phyloP scores from a whole-genome alignment of 225 moss, liverwort and hornwort species.

The Physcomitrellopsis africana region DNA sequence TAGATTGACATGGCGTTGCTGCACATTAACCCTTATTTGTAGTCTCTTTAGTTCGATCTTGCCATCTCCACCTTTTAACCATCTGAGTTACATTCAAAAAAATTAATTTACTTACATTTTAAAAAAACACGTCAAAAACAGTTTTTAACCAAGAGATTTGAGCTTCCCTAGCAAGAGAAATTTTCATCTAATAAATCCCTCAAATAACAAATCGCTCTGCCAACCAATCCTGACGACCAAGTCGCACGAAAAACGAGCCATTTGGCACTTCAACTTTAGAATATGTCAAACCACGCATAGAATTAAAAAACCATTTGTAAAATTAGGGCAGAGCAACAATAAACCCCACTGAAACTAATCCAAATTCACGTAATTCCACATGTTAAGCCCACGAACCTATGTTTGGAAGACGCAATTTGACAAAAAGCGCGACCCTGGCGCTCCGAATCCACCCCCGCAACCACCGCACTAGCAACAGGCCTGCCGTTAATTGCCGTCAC shows the following conservation, averaged over 20 bases:
- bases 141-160: neutral
- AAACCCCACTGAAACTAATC: neutral
- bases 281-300: neutral
- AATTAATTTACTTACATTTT: neutral
- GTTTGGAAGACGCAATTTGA: conserved; percentile 34
- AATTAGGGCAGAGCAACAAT: conserved; percentile 32
- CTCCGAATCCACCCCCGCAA: conserved; percentile 24
- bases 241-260: conserved; percentile 5
- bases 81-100: conserved; percentile 49
- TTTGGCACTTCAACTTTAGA: neutral
- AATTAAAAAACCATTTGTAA: neutral
- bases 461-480: neutral
- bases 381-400: conserved; percentile 32
- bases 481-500: conserved; percentile 16
- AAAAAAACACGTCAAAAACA: conserved; percentile 4
- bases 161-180: neutral
- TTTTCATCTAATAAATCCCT: neutral
- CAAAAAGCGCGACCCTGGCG: conserved; percentile 20
- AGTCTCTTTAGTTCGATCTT: conserved; percentile 32
- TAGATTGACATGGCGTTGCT: conserved; percentile 21
- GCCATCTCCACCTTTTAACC: conserved; percentile 69
- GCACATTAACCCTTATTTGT: conserved; percentile 25
- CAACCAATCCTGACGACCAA: neutral
- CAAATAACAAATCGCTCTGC: neutral
- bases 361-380: neutral